Evolutionary conservation across 2,329 filamentous ascomycete genomes (phyloP), one percentile per base, ranked within the genome.

Genomic region (Botrytis elliptica): DNA sequence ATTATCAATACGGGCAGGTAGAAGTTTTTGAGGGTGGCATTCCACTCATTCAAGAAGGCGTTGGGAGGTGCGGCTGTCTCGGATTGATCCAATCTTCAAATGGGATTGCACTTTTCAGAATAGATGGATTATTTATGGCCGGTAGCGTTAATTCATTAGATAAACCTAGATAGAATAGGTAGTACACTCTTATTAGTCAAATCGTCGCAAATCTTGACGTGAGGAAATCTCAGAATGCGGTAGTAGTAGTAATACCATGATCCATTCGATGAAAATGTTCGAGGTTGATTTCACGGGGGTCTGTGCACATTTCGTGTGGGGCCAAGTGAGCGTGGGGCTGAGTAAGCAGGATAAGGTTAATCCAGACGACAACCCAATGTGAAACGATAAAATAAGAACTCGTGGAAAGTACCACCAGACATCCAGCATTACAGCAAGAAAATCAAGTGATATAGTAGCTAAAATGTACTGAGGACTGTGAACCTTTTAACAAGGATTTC

Each of bases 401-500:
- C 52, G 52, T 57, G 52, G 20, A 38, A 60, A 60, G 57, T 38
- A 36, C 20, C 57, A 38, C 20, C 9, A 25, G 9, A 38, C 5
- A 22, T 60, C 1, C 20, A 25, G 12, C 33, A 12, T 36, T 5
- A 60, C 9, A 7, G 52, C n/a, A 57, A 29, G 16, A 57, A 57
- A 57, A 8, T 18, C 14, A 29, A 29, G n/a, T 57, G n/a, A 29
- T 33, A 16, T 4, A 57, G 4, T 5, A 18, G 52, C 52, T 57
- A 29, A 57, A 57, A 18, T 29, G 1, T 14, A 8, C 6, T 16
- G n/a, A 57, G 16, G n/a, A 57, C 3, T 57, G 14, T 16, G n/a
- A 29, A 4, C 2, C 4, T 33, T 8, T 9, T 1, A 29, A 29
- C 18, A 29, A 29, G 1, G 14, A 1, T 18, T 18, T 9, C 2